phyloP scores from a whole-genome alignment of 1,284 basidiomycete genomes.

The Amylostereum areolatum region DNA sequence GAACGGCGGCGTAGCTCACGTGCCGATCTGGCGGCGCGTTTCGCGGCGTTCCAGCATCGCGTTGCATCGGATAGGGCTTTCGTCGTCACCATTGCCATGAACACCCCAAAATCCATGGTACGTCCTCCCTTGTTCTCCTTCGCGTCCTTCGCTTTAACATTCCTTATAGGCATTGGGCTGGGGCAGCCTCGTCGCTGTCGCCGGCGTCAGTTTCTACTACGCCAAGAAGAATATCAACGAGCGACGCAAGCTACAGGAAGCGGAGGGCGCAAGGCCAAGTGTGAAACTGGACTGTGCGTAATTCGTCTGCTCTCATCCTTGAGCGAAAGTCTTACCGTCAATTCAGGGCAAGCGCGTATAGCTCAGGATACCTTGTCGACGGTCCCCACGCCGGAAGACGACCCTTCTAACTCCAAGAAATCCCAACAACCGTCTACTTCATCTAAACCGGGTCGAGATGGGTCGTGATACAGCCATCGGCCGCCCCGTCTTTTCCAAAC shows the following conservation, averaged over 20 bases:
- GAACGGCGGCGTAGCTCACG: too few species aligned
- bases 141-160: background rate
- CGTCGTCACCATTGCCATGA: background rate
- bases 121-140: background rate
- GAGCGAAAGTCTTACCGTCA: background rate
- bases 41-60: background rate
- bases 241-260: background rate
- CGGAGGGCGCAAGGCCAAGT: background rate
- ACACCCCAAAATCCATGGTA: background rate
- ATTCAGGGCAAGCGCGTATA: background rate
- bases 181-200: background rate
- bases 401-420: background rate
- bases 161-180: background rate
- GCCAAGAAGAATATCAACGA: background rate
- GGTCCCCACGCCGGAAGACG: background rate
- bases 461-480: too few species aligned
- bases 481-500: too few species aligned
- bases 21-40: background rate
- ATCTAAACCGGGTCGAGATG: too few species aligned
- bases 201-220: background rate
- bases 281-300: background rate
- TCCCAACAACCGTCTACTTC: too few species aligned
- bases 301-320: background rate
- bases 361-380: background rate
- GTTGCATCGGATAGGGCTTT: background rate